Evolutionary conservation across 208 protist species (phyloP), one percentile per base, ranked within the genome.

Genomic region (Strigomonas galati): DNA sequence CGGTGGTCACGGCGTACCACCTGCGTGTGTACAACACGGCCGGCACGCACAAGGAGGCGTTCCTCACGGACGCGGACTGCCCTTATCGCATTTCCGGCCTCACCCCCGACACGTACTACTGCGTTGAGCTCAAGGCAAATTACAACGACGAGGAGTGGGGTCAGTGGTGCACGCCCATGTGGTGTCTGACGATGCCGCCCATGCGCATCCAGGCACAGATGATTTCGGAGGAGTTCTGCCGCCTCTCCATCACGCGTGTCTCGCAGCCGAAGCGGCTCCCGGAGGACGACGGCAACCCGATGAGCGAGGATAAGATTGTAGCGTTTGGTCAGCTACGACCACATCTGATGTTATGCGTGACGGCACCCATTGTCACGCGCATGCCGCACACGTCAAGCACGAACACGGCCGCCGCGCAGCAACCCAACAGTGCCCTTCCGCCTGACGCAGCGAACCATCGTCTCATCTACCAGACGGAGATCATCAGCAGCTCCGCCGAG

Each of bases 71-170:
- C 71, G 82, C 79, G 32, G 90, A 94, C 72, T 95, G 81, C 62
- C 92, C 17, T 12, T 94, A 96, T 82, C 79, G 82, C 62, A 82
- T 97, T 23, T 78, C 78, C 12, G 83, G 83, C 23, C 74, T 97
- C 15, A 72, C 49, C 56, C 81, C 92, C n/a, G 87, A 97, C 73
- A 95, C 82, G 12, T 94, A 92, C 69, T 97, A 97, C 85, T 93
- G 90, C 61, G 76, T 94, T 7, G 87, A 94, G 70, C 81, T 97
- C 15, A 94, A 94, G 79, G 92, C 92, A 49, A 88, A 94, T 72
- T 97, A 97, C 80, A 97, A 95, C 66, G 90, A 96, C 65, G 89
- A 95, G 71, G 90, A 95, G 76, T 97, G 92, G 90, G 92, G 90
- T 12, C 71, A 90, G 56, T 97, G 92, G 90, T 94, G 89, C 48